A percentile compares a stretch with the other conserved stretches of the same genome.
Conservation (phyloP, 768 basidiomycete species). For the Pleurotus djamor region DNA sequence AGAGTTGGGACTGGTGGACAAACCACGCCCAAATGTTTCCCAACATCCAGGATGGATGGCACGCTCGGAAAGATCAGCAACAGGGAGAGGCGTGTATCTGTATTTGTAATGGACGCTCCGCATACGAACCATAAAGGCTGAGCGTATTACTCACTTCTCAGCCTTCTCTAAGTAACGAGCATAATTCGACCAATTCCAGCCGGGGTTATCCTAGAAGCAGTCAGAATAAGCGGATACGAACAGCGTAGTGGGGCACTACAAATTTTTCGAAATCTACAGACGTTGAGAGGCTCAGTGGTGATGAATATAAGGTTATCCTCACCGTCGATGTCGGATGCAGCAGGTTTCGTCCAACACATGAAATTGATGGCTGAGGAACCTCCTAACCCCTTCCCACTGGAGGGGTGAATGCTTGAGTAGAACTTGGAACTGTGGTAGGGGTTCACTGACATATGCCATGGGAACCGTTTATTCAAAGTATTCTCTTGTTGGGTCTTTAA, state of each 20-base stretch:
- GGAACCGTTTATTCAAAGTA: constrained; percentile 6
- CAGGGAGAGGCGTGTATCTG: not conserved
- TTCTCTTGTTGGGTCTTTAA: constrained; percentile 11
- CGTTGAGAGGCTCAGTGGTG: not conserved
- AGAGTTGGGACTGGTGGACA: not conserved
- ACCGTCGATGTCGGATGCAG: constrained; percentile 15
- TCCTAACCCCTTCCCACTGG: constrained; percentile 18
- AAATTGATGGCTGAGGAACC: constrained; percentile 17
- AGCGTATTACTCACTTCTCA: constrained; percentile 1
- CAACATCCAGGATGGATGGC: not conserved
- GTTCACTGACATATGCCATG: constrained; percentile 9
- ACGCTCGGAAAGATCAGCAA: not conserved
- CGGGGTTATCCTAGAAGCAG: constrained; percentile 7
- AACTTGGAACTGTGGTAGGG: not conserved
- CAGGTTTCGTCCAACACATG: constrained; percentile 13
- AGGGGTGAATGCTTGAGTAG: not conserved
- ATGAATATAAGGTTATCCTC: not conserved
- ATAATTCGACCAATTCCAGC: constrained; percentile 11
- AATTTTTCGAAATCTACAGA: constrained; percentile 12
- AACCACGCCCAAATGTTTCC: not conserved
- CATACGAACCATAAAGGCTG: not conserved
- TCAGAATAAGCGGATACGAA: no score
- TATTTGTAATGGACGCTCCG: not conserved
- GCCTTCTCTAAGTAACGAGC: constrained; percentile 8
- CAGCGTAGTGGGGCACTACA: not conserved